Conservation (phyloP, 805 yeast genomes). For the Yarrowia hollandica region DNA sequence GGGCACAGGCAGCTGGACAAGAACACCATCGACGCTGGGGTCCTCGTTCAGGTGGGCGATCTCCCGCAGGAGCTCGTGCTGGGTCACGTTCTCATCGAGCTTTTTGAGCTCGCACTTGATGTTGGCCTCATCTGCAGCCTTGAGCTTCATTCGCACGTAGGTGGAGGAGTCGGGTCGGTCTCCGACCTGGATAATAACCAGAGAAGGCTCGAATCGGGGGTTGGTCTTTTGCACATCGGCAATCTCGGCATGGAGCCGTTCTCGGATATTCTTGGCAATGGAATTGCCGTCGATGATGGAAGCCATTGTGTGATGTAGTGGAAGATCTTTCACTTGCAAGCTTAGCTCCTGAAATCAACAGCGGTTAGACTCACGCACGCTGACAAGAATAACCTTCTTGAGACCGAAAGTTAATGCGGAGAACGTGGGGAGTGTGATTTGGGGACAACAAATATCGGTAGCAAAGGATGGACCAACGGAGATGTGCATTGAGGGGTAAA, state of each 20-base stretch:
- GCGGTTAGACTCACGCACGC: not conserved
- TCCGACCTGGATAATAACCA: conserved; percentile 89
- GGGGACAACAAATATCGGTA: not conserved
- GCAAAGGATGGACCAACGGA: not conserved
- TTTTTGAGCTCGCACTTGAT: conserved; percentile 66
- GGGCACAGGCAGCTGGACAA: conserved; percentile 91
- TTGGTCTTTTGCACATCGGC: conserved; percentile 45
- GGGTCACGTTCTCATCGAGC: conserved; percentile 61
- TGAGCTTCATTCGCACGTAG: conserved; percentile 86
- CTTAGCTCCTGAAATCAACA: not conserved
- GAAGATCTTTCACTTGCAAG: no score
- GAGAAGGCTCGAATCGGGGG: conserved; percentile 65
- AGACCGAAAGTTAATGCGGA: conserved; percentile 5
- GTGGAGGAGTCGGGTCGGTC: conserved; percentile 87
- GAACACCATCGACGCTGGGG: conserved; percentile 75
- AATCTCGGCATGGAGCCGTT: conserved; percentile 54
- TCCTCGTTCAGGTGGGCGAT: conserved; percentile 70
- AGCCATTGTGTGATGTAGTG: conserved; percentile 12
- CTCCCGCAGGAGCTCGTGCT: conserved; percentile 56
- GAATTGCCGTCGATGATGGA: conserved; percentile 29
- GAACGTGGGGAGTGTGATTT: conserved; percentile 16
- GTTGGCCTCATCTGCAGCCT: conserved; percentile 82
- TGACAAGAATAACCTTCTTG: conserved; percentile 10
- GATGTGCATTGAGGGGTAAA: not conserved
- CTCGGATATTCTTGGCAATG: conserved; percentile 46